Percentiles rank a stretch among this genome's conserved stretches.
These are phyloP conservation scores for Mortierella sp. DNA, from an alignment of 371 early-diverging fungal species.

Conservation along the genomic window DNA sequence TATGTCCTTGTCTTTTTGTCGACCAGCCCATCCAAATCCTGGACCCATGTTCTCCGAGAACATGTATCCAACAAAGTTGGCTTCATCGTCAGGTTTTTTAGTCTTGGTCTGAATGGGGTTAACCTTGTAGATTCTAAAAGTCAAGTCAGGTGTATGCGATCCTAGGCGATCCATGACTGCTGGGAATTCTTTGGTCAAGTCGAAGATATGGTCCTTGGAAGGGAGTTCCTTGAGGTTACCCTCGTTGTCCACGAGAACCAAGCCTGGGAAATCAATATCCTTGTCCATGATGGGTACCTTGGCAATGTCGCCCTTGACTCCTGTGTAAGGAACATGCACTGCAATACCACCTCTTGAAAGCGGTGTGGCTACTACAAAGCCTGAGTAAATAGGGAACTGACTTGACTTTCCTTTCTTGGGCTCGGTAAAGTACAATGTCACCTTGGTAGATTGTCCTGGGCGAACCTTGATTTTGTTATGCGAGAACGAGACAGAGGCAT, in stretches of 20 bases:
- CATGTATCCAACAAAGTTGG: not conserved
- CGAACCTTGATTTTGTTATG: conserved; percentile 30
- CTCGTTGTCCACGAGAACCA: not conserved
- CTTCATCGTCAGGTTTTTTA: not conserved
- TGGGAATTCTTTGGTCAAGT: conserved; percentile 8
- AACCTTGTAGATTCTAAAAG: not conserved
- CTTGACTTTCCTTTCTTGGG: conserved; percentile 37
- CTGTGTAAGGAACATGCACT: conserved; percentile 62
- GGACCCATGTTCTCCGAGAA: not conserved
- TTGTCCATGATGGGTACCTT: conserved; percentile 57
- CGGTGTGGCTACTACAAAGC: conserved; percentile 27
- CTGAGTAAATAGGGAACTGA: conserved; percentile 36
- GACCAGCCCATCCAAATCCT: conserved; percentile 1
- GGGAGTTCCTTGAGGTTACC: conserved; percentile 1
- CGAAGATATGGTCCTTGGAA: conserved; percentile 4
- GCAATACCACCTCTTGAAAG: conserved; percentile 13
- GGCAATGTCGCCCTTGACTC: conserved; percentile 56
- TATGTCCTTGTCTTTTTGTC: not conserved
- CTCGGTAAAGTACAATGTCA: conserved; percentile 53
- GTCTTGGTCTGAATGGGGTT: too few relatives aligned
- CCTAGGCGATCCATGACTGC: conserved; percentile 2
- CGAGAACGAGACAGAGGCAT: conserved; percentile 49
- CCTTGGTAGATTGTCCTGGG: conserved; percentile 50
- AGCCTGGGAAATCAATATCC: not conserved
- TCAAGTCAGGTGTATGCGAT: conserved; percentile 4